Conservation (phyloP, 768 basidiomycete species). For the Crepidotus variabilis region DNA sequence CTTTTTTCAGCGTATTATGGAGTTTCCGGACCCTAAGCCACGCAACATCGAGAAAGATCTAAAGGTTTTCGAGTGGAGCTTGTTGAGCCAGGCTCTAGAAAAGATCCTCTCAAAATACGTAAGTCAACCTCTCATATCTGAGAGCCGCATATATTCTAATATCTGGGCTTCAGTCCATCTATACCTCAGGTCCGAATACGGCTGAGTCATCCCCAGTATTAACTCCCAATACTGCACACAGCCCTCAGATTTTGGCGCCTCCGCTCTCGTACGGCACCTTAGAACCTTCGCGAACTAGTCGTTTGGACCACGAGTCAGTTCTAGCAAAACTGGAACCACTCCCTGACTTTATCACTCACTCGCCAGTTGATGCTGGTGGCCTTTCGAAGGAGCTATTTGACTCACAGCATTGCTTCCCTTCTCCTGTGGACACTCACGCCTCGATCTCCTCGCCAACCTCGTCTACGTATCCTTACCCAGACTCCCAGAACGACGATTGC, state of each 20-base stretch:
- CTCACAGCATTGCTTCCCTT: conserved; percentile 24
- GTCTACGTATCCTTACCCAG: conserved; percentile 18
- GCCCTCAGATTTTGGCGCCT: conserved; percentile 23
- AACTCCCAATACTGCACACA: conserved; percentile 20
- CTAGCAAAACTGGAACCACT: conserved; percentile 24
- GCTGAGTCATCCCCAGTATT: conserved; percentile 29
- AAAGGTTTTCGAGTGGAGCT: conserved; percentile 78
- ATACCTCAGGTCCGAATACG: conserved; percentile 29
- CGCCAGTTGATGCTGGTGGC: conserved; percentile 17
- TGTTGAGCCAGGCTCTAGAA: conserved; percentile 67
- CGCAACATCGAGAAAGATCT: conserved; percentile 97
- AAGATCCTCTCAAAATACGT: conserved; percentile 87
- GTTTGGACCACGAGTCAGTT: conserved; percentile 20
- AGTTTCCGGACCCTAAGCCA: conserved; percentile 90
- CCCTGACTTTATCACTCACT: conserved; percentile 13
- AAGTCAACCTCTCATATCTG: conserved; percentile 22
- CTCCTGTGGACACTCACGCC: conserved; percentile 28
- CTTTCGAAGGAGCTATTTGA: conserved; percentile 10
- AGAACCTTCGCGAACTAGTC: conserved; percentile 15
- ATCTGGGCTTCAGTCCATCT: conserved; percentile 37
- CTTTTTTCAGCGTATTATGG: conserved; percentile 97
- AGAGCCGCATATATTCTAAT: conserved; percentile 6
- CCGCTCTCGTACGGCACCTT: conserved; percentile 24
- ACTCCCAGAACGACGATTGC: conserved; percentile 11
- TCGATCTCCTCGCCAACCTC: conserved; percentile 18